Conservation (phyloP, 1,139 yeast species). For the Candida tetrigidarum region DNA sequence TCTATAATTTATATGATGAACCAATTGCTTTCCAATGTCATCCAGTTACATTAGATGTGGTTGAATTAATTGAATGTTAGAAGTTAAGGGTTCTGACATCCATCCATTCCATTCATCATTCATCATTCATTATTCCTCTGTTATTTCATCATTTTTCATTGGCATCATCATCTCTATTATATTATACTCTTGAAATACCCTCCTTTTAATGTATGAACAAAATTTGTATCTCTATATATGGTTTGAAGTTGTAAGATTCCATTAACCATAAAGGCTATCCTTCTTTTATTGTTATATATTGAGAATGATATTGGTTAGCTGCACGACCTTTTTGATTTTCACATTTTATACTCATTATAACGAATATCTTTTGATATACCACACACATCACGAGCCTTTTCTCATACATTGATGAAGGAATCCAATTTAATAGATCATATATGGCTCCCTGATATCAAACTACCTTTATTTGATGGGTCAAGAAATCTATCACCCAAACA, state of each 20-base stretch:
- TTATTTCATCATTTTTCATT: not conserved
- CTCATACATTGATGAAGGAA: too few species aligned
- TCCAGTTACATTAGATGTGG: constrained; percentile 41
- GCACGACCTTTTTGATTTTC: not conserved
- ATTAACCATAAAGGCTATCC: too few species aligned
- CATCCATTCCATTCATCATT: too few species aligned
- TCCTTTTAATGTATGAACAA: not conserved
- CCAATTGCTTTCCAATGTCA: constrained; percentile 36
- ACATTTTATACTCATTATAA: too few species aligned
- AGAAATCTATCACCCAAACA: not conserved
- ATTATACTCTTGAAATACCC: not conserved
- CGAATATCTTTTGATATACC: too few species aligned
- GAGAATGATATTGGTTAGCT: too few species aligned
- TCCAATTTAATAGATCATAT: constrained; percentile 12
- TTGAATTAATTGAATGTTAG: constrained; percentile 38
- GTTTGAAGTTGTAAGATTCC: not conserved
- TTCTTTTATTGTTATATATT: too few species aligned
- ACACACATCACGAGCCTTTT: too few species aligned
- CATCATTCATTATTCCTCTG: not conserved
- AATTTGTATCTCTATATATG: not conserved
- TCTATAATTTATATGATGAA: constrained; percentile 42
- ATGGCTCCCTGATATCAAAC: constrained; percentile 4
- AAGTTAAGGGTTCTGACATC: too few species aligned
- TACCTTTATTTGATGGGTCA: not conserved
- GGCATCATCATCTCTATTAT: not conserved